Evolutionary conservation across 768 basidiomycete genomes (phyloP), one percentile per base, ranked within the genome.

Genomic region (Dacryopinax spathularia): DNA sequence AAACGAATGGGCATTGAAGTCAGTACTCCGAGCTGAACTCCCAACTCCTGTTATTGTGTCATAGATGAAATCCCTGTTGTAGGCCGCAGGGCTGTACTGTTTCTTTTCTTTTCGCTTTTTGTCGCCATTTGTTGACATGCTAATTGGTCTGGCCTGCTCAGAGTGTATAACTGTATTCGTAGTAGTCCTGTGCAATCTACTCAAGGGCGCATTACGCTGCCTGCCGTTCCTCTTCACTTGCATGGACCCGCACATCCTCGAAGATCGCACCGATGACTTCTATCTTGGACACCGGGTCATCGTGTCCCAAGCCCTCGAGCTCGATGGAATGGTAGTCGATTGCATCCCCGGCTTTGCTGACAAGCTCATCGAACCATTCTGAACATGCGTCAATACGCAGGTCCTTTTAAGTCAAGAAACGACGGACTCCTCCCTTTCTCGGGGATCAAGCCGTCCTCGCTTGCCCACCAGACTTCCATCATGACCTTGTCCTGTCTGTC

Each of bases 51-150:
- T 3, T 5, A 18, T 27, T 22, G 15, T 56, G 48, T 56, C n/a
- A n/a, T 56, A 56, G 25, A 56, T 56, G 18, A 31, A 18, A 56
- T 56, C 48, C 48, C 48, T 56, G 48, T 56, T 56, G 48, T 56
- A 56, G 25, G 48, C 29, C 31, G 25, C 48, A 56, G 48, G 48
- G 48, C 48, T 56, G 48, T 56, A 56, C 18, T 56, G 48, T 56
- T 29, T 20, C 43, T 22, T 56, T 56, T 56, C 48, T 56, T 56
- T 27, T 20, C 48, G 25, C 25, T 22, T 56, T 56, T 56, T 20
- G 25, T 56, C 25, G 6, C 48, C 48, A 3, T n/a, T n/a, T n/a
- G n/a, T n/a, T n/a, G n/a, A n/a, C n/a, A n/a, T n/a, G n/a, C 29
- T 56, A 56, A 56, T 56, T 9, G 48, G 25, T 29, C 29, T n/a